Evolutionary conservation across 306 rosid genomes (phyloP), one percentile per base, ranked within the genome.

Genomic region (Trifolium fragiferum): DNA sequence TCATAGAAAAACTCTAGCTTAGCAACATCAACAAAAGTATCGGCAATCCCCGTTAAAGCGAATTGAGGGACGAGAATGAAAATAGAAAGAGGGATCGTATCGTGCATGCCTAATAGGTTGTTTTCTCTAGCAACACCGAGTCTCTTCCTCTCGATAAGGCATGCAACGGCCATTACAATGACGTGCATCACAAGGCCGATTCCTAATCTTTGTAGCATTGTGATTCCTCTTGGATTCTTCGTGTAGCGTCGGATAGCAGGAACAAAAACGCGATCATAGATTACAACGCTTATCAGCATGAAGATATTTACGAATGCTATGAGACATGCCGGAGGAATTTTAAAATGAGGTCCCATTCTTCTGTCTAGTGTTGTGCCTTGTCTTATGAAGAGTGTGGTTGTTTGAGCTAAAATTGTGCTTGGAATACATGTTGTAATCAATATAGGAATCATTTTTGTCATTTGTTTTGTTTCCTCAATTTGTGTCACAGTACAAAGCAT

Each of bases 381-480:
- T 70, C 66, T 84, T 75, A 90, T 23, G 76, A 84, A 92, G 14
- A 92, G 85, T 0, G 95, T 89, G 51, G 72, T 61, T 16, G 81
- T 78, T 77, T 86, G 95, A 55, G 88, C 82, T 69, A 87, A 16
- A 9, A 83, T 10, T 40, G 83, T 66, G 86, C 91, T 89, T 51
- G 98, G 97, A 20, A 90, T 58, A 37, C 89, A 81, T 62, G 96
- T 82, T 16, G 87, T 91, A 7, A 78, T 43, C 67, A 93, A 54
- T 68, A 93, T 72, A 8, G 97, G 97, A 0, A 93, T 16, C 98
- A 93, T 84, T 80, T 89, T 90, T 18, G 70, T 46, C 87, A 90
- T 93, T 85, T 90, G 93, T 86, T 90, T 93, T 10, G 95, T 89
- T 89, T 93, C 96, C 77, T 93, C 95, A 4, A 89, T 90, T 86